Evolutionary conservation across 257 asterid species (phyloP).

Genomic region (Solanum tarapatanum): DNA sequence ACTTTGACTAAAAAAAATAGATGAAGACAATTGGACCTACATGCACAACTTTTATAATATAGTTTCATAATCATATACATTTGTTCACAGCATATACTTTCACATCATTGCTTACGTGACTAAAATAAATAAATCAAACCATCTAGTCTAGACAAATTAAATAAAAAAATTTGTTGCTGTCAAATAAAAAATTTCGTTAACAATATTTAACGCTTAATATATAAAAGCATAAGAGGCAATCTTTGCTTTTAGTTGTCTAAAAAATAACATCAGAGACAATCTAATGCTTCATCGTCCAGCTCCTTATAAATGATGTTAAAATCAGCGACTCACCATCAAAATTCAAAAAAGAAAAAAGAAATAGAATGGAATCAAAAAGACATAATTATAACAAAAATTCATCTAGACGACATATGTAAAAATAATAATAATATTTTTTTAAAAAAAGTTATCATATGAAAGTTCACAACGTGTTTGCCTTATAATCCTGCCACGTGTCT

Average conservation of each 20-base stretch:
- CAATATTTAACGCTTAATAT: too few relatives aligned
- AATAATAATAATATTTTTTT: background rate
- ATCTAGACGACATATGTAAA: background rate
- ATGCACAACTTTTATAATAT: background rate
- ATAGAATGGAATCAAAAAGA: too few relatives aligned
- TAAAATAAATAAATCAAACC: background rate
- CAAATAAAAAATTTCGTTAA: too few relatives aligned
- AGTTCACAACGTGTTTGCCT: background rate
- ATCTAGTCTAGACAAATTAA: background rate
- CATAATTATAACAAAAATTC: background rate
- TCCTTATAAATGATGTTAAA: background rate
- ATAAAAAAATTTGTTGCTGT: accelerated
- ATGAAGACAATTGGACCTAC: background rate
- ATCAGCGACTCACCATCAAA: background rate
- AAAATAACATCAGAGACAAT: too few relatives aligned
- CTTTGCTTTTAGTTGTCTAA: too few relatives aligned
- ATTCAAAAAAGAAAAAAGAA: too few relatives aligned
- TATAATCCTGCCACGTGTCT: background rate
- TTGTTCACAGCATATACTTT: background rate
- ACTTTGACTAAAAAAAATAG: background rate
- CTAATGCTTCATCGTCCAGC: too few relatives aligned
- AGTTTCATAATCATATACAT: background rate
- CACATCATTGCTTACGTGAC: background rate
- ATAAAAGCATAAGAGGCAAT: too few relatives aligned
- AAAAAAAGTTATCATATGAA: background rate